phyloP scores from a whole-genome alignment of 106 monocot genomes.

The Phalaenopsis equestris region DNA sequence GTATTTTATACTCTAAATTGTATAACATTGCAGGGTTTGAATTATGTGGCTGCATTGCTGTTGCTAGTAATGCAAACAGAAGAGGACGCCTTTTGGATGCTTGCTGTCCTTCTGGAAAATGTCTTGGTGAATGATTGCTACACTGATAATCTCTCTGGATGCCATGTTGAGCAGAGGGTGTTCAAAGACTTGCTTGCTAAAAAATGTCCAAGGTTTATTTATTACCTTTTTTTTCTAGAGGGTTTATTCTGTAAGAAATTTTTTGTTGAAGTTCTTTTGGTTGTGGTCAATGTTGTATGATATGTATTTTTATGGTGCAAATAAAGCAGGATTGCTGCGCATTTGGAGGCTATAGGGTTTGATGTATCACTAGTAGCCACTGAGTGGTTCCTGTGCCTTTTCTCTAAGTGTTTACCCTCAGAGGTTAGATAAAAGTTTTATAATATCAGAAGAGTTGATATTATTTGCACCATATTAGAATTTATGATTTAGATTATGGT shows the following conservation, averaged over 20 bases:
- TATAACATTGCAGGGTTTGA: slow-evolving; percentile 57
- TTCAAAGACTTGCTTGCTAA: slow-evolving; percentile 89
- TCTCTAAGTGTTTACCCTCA: slow-evolving; percentile 95
- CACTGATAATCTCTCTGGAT: slow-evolving; percentile 90
- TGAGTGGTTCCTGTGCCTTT: slow-evolving; percentile 97
- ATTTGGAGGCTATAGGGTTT: slow-evolving; percentile 82
- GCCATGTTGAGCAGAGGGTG: slow-evolving; percentile 97
- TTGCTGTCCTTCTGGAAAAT: slow-evolving; percentile 89
- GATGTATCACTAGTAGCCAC: slow-evolving; percentile 88
- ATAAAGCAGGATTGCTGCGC: slow-evolving; percentile 68
- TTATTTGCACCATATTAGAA: neutral
- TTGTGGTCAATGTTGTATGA: neutral
- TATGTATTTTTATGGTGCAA: slow-evolving; percentile 6
- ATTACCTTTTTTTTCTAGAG: neutral
- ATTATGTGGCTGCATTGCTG: slow-evolving; percentile 92
- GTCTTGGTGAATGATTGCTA: slow-evolving; percentile 94
- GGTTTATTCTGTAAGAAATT: neutral
- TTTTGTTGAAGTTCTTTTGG: neutral
- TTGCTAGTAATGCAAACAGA: slow-evolving; percentile 90
- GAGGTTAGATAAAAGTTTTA: slow-evolving; percentile 43
- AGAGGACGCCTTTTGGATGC: slow-evolving; percentile 99
- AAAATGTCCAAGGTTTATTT: slow-evolving; percentile 79
- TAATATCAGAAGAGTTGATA: neutral
- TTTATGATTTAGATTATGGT: neutral
- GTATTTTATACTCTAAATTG: neutral